Evolutionary conservation across 176 grass and related monocot genomes (phyloP).

Genomic region (Eragrostis nindensis): DNA sequence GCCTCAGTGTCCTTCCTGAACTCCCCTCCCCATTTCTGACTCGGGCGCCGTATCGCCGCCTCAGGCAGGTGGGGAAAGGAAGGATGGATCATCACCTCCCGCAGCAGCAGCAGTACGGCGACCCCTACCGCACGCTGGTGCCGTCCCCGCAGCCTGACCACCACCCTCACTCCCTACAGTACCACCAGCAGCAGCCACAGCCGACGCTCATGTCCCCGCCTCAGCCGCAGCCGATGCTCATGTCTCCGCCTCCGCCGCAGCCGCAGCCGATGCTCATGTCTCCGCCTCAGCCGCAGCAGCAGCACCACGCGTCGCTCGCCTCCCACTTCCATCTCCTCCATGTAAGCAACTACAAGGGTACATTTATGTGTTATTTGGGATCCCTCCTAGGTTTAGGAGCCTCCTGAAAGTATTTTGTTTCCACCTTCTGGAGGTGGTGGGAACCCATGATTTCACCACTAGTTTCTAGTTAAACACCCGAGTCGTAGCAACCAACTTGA

Average conservation of each 20-base stretch:
- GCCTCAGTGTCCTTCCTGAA: no score
- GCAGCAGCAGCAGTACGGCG: conserved; percentile 45
- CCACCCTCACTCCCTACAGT: conserved; percentile 43
- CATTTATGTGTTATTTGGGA: not conserved
- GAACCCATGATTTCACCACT: not conserved
- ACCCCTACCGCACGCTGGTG: conserved; percentile 45
- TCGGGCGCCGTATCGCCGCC: not conserved
- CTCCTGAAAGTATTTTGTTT: not conserved
- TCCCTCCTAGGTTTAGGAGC: not conserved
- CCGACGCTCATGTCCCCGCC: conserved; percentile 24
- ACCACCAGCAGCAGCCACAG: conserved; percentile 37
- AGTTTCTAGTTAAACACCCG: not conserved
- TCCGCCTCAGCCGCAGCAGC: conserved; percentile 38
- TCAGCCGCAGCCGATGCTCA: conserved; percentile 11
- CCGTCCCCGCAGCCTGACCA: conserved; percentile 51
- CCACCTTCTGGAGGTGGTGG: not conserved
- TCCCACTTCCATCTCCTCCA: conserved; percentile 72
- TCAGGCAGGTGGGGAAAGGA: not conserved
- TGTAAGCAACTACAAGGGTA: conserved; percentile 19
- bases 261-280: conserved; percentile 6
- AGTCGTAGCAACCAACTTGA: not conserved
- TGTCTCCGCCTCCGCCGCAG: conserved; percentile 5
- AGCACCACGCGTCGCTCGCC: conserved; percentile 53
- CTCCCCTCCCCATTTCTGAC: not conserved
- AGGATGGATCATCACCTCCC: conserved; percentile 47